Conservation (phyloP, 2,329 filamentous ascomycete genomes). For the Alternaria dauci region DNA sequence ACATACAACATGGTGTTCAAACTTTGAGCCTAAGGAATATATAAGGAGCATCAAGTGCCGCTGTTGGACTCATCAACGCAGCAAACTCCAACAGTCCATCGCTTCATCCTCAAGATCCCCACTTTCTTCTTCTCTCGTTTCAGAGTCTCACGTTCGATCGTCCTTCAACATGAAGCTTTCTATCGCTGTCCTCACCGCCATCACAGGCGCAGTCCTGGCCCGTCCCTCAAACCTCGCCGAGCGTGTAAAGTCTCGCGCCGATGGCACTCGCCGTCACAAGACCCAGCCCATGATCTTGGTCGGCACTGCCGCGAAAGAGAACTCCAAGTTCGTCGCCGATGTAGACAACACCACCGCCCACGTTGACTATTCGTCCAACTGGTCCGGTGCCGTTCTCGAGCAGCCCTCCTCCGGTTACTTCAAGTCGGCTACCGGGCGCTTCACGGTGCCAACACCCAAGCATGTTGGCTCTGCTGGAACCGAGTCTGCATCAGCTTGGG, state of each 20-base stretch:
- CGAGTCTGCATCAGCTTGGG: conserved; percentile 65
- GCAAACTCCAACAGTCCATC: background rate
- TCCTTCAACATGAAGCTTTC: conserved; percentile 24
- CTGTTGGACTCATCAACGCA: conserved; percentile 1
- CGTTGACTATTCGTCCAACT: conserved; percentile 64
- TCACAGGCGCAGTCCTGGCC: conserved; percentile 22
- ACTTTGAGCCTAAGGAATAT: background rate
- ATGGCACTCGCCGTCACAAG: conserved; percentile 23
- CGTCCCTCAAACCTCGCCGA: conserved; percentile 26
- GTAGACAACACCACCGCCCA: conserved; percentile 51
- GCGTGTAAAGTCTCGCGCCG: conserved; percentile 26
- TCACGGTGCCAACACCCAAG: conserved; percentile 62
- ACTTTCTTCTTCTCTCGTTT: background rate
- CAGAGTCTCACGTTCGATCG: background rate
- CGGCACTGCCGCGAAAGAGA: conserved; percentile 20
- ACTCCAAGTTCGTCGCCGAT: conserved; percentile 19
- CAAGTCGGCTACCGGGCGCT: conserved; percentile 62
- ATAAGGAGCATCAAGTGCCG: background rate
- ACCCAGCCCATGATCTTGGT: conserved; percentile 26
- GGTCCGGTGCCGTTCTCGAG: conserved; percentile 65
- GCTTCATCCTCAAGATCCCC: background rate
- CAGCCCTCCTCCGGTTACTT: conserved; percentile 55
- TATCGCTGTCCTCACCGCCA: conserved; percentile 18
- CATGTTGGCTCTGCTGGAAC: conserved; percentile 49
- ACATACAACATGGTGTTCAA: background rate